Evolutionary conservation across 495 filamentous ascomycete genomes (phyloP), one percentile per base, ranked within the genome.

Genomic region (Podospora anserina): DNA sequence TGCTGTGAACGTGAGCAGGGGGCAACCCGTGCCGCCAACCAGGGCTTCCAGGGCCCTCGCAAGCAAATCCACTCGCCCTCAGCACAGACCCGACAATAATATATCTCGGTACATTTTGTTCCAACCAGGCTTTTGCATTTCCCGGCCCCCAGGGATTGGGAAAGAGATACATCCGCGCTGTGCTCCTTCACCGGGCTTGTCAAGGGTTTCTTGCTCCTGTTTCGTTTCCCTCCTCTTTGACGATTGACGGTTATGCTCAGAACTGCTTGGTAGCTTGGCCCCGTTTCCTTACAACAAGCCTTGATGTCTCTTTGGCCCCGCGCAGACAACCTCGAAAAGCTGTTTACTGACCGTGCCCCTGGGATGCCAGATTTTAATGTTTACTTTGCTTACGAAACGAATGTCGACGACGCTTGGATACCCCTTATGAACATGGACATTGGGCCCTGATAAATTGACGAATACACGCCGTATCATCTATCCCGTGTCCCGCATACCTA

Each of bases 371-470:
- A 27, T 66, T 44, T 63, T 56, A 39, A 64, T 54, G 39, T 62
- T 54, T 64, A 30, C 28, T 66, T 49, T 39, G 30, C 55, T 57
- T 56, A 54, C 66, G 26, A 60, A 61, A 68, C 66, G 59, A 66
- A 60, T 63, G 11, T 59, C 64, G 58, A 73, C 66, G n/a, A 61
- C 65, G 26, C 26, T 56, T 54, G 6, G 57, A 65, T 65, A 32
- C 27, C n/a, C 13, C 23, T 56, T 28, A 27, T 53, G 30, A 67
- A 32, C 4, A 63, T 54, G 26, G 16, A 49, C 4, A 23, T 1
- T 55, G 2, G 56, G 34, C 60, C 19, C 34, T 56, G 66, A 63
- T 20, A 65, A 65, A 16, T 65, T 62, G 19, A 32, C 66, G 23
- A 66, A 32, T 32, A 58, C 57, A 60, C 66, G 32, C 34, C 62